Conservation (phyloP, 2,329 filamentous ascomycete species). For the Nemania sp. region DNA sequence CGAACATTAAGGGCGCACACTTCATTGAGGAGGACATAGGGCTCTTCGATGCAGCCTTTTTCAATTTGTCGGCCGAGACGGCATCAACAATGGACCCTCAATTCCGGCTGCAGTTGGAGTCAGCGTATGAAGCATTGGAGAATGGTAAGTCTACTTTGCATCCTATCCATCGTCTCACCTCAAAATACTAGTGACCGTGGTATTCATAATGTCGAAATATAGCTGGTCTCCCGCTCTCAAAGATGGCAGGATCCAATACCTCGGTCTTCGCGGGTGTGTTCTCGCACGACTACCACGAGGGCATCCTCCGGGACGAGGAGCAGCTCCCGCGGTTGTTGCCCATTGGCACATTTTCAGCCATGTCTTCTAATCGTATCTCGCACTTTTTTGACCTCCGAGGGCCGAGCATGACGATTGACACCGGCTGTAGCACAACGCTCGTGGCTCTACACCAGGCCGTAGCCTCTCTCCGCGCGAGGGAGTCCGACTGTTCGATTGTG, state of each 20-base stretch:
- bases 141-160: too few relatives aligned
- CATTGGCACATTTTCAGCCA: too few relatives aligned
- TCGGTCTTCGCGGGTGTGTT: slow-evolving; percentile 9
- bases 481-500: too few relatives aligned
- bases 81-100: slow-evolving; percentile 1
- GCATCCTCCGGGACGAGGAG: slow-evolving; percentile 6
- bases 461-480: too few relatives aligned
- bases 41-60: slow-evolving; percentile 3
- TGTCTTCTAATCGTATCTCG: slow-evolving; percentile 40
- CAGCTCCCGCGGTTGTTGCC: too few relatives aligned
- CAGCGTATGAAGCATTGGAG: slow-evolving; percentile 5
- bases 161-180: too few relatives aligned
- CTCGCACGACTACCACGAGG: slow-evolving; percentile 11
- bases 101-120: slow-evolving; percentile 2
- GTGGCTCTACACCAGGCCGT: too few relatives aligned
- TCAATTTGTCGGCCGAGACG: neutral
- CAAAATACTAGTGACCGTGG: too few relatives aligned
- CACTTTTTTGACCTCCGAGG: slow-evolving; percentile 42
- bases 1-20: slow-evolving; percentile 6
- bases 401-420: slow-evolving; percentile 11
- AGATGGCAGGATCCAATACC: slow-evolving; percentile 5
- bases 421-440: slow-evolving; percentile 18
- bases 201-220: too few relatives aligned
- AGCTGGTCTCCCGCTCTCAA: slow-evolving; percentile 12
- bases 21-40: slow-evolving; percentile 5